Base-by-base conservation (phyloP, 441 rosid genomes). In the Pelargonium cotyledonis region DNA sequence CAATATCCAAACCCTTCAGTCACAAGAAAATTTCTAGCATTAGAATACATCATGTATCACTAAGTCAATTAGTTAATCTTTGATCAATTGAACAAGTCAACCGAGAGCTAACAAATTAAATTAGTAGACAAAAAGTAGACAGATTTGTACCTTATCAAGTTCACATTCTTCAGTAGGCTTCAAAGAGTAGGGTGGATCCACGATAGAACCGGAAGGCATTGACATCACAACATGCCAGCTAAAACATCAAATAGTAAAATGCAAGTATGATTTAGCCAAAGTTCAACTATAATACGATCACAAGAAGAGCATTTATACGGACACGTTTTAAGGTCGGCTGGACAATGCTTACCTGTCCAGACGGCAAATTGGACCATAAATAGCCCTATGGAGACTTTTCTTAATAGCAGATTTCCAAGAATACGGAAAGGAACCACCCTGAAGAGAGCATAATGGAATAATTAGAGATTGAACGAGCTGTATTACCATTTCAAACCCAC, bases 361-460 rank as follows among this genome's bases (percentile, higher is more conserved):
- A 77, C 81, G 96, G 76, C 87, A 80, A 68, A 86, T 69, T 68
- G 82, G 82, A 76, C 89, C 85, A 0, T 65, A 29, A 72, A 76
- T 80, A 65, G 91, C 95, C 72, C 85, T 83, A 49, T 83, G 80
- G 68, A 92, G 92, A 71, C 87, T 78, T 81, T 88, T 80, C 83
- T 90, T 92, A 35, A 92, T 73, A 49, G 98, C 93, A 53, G 97
- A 84, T 80, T 89, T 92, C 99, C 99, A 92, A 15, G 87, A 83
- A 85, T 88, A 89, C 58, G 99, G 97, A 77, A 95, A 95, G 23
- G 99, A 81, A 63, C 98, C 99, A 63, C 99, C 99, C 97, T 95
- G 80, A 65, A 71, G 29, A 74, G 49, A 46, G 12, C 14, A 11
- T 7, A 47, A 47, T 47, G 55, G 3, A 47, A 47, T 12, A 47